Evolutionary conservation across 768 basidiomycete genomes (phyloP), one percentile per base, ranked within the genome.

Genomic region (Amanita subjunquillea): DNA sequence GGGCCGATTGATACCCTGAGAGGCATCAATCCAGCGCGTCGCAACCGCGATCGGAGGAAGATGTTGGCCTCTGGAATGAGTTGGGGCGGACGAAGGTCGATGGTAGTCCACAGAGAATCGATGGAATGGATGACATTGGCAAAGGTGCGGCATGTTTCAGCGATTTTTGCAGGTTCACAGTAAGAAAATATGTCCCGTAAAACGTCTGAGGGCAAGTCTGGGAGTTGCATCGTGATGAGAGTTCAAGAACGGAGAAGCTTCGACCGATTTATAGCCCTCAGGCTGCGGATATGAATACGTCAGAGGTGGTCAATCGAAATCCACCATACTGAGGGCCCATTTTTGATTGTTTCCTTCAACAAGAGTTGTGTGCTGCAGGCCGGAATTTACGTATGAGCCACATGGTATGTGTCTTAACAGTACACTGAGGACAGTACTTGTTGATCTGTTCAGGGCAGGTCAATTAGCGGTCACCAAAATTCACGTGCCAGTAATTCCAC

Each of bases 391-490:
- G 1, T 7, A 34, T 34, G 34, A 34, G n/a, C 17, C 43, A 13
- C 23, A 43, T 2, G 1, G 17, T 23, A 15, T 17, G 17, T 17
- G 17, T 17, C 20, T 43, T 12, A 15, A 10, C 3, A 8, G 41
- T 20, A 22, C 3, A 43, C 23, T 9, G 25, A 32, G n/a, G n/a
- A n/a, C n/a, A n/a, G 34, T 25, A 48, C n/a, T 10, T 27, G 32
- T 8, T 13, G 2, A 40, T 15, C 7, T 41, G 13, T 50, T 50
- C 25, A 50, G 49, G 49, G 49, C 49, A 40, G 49, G 49, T 50
- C 39, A 42, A 27, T 27, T 27, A 12, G 22, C n/a, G 17, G 13
- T n/a, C 9, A 15, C 15, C 27, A n/a, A 46, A 27, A 29, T 45
- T 27, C 25, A 27, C 23, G 43, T 15, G 23, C 23, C 27, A 25